Base-by-base conservation (phyloP, 768 basidiomycete species). In the Leccinum variicolor region DNA sequence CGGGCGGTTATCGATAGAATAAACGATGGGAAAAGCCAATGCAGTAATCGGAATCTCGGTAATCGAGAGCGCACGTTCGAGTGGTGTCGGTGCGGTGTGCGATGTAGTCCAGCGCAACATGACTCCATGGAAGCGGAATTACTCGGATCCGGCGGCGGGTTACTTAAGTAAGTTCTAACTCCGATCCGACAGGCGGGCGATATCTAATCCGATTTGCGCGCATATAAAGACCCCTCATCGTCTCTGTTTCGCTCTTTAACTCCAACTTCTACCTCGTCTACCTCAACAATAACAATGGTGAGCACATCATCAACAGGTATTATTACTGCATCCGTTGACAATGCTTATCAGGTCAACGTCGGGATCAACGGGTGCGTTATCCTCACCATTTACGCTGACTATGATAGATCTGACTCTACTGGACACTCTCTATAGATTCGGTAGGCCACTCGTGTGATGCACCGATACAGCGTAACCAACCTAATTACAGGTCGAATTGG, bases 311-410 rank as follows among this genome's bases (percentile, higher is more conserved):
- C 8, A 9, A 33, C n/a, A 15, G 6, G 1, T 1, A 7, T 17
- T 1, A 3, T 39, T 34, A 1, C 6, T n/a, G 23, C 60, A 10
- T 6, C n/a, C 41, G 26, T 48, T 71, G 1, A 71, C 11, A 2
- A 28, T 17, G 1, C 25, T 4, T 41, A 33, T 6, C 46, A 79
- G 74, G 87, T 93, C 78, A 90, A 92, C 78, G 93, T 94, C 74
- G 94, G 94, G 67, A 97, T 97, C 81, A 97, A 97, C 79, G 94
- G 94, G 92, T 95, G 78, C 65, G 84, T 64, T 36, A 19, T 53
- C 55, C 19, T 61, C 54, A 25, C 26, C 53, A n/a, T 54, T 25
- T 23, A 3, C 28, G 36, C 33, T 19, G 60, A 54, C 8, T 4
- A 51, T n/a, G n/a, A n/a, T 28, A 49, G 25, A 62, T 61, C 58